phyloP scores from a whole-genome alignment of 306 rosid genomes.

The Fagus sylvatica region DNA sequence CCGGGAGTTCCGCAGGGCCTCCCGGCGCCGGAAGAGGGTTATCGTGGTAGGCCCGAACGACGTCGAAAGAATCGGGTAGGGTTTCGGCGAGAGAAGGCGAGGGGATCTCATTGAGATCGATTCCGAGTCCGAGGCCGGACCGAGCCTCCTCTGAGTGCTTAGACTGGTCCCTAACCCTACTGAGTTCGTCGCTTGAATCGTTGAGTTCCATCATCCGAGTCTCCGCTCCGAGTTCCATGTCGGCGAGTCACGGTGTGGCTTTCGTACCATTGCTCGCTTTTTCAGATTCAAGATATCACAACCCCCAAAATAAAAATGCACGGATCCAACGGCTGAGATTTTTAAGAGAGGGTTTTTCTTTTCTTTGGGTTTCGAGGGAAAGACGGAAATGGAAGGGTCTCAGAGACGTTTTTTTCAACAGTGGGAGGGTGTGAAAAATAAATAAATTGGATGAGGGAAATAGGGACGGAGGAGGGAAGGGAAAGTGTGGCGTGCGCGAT shows the following conservation, averaged over 20 bases:
- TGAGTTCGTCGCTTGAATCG: constrained; percentile 69
- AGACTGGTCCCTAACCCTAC: constrained; percentile 13
- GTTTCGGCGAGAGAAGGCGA: constrained; percentile 72
- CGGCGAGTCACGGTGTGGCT: constrained; percentile 40
- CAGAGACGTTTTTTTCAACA: constrained; percentile 7
- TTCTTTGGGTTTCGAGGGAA: constrained; percentile 27
- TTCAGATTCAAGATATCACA: constrained; percentile 22
- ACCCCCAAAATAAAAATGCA: constrained; percentile 10
- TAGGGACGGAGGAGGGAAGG: background rate
- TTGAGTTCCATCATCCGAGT: constrained; percentile 83
- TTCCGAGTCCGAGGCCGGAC: constrained; percentile 52
- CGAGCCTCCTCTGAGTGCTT: constrained; percentile 42
- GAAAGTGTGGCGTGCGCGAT: background rate
- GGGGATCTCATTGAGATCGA: constrained; percentile 99
- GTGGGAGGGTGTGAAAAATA: background rate
- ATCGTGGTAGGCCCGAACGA: constrained; percentile 77
- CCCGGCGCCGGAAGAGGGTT: constrained; percentile 81
- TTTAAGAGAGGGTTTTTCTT: constrained; percentile 29
- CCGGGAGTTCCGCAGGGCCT: constrained; percentile 60
- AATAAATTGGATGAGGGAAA: background rate
- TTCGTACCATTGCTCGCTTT: constrained; percentile 58
- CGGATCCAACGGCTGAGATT: constrained; percentile 65
- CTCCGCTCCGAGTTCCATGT: constrained; percentile 35
- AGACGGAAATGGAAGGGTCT: constrained; percentile 57
- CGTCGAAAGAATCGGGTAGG: constrained; percentile 70